Conservation (phyloP, 83 land plant genomes). For the Larix sibirica region DNA sequence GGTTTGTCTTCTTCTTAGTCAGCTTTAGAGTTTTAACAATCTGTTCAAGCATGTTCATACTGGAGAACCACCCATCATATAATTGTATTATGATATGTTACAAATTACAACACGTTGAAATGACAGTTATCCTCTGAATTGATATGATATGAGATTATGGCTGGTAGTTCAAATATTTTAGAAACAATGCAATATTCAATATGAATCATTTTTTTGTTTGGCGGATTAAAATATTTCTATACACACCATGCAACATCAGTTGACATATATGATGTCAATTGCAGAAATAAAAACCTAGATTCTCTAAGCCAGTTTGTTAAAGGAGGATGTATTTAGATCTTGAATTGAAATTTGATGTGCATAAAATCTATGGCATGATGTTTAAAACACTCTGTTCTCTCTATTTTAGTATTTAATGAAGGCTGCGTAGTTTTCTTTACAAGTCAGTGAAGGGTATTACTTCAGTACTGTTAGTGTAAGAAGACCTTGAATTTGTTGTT, state of each 20-base stretch:
- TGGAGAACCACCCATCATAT: not conserved
- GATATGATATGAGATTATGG: not conserved
- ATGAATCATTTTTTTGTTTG: not conserved
- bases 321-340: not conserved
- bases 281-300: not conserved
- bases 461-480: not conserved
- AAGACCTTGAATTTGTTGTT: not conserved
- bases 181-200: not conserved
- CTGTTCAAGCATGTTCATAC: not conserved
- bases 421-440: too few relatives aligned
- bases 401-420: not conserved
- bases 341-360: not conserved
- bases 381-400: not conserved
- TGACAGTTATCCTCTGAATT: not conserved
- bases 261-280: not conserved
- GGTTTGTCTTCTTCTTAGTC: not conserved
- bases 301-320: not conserved
- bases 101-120: not conserved
- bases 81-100: not conserved
- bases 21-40: conserved; percentile 2
- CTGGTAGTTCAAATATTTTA: not conserved
- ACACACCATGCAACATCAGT: not conserved
- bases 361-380: not conserved
- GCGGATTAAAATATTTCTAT: not conserved
- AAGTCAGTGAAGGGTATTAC: not conserved